Base-by-base conservation (phyloP, 2,329 filamentous ascomycete species). In the Colletotrichum simmondsii region DNA sequence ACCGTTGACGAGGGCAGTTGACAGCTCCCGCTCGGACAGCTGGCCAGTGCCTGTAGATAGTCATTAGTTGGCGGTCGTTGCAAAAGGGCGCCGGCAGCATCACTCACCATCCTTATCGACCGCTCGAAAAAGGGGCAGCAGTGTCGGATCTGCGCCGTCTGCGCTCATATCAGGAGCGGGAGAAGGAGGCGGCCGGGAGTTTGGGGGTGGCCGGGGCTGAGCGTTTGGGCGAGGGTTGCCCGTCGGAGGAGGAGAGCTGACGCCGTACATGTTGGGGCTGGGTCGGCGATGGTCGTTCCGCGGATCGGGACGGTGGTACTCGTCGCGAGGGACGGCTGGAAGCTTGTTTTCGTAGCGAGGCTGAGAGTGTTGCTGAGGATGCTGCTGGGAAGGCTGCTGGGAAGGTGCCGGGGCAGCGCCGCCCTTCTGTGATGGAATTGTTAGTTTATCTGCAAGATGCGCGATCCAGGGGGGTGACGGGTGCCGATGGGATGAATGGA, bases 1-100 rank as follows among this genome's bases (percentile, higher is more conserved):
- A 68, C 95, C 96, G 80, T 99, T 99, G 72, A 98, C 95, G 6
- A 99, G 91, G 24, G 97, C 97, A 1, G 94, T 92, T 11, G 94
- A 93, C 54, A 99, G 92, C 83, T 98, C 96, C 64, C 88, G 88
- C 83, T 98, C 95, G 2, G 93, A 95, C 59, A 99, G 89, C 75
- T 95, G 91, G 24, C 96, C 95, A 64, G 90, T 95, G 68, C 91
- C 92, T 90, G 81, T 82, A 37, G 24, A 3, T 76, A 28, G 16
- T 60, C 65, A n/a, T 58, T 67, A 65, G 74, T 68, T 32, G 26
- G 49, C 60, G 49, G 32, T 28, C 3, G 52, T 49, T 24, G 30
- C 10, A 22, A 54, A 11, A 35, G 11, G 24, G 22, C 56, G 24
- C 11, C 11, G n/a, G 42, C 52, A 32, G 28, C 24, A 58, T 28